Evolutionary conservation across 768 basidiomycete species (phyloP).

Genomic region (Lepiota subincarnata): DNA sequence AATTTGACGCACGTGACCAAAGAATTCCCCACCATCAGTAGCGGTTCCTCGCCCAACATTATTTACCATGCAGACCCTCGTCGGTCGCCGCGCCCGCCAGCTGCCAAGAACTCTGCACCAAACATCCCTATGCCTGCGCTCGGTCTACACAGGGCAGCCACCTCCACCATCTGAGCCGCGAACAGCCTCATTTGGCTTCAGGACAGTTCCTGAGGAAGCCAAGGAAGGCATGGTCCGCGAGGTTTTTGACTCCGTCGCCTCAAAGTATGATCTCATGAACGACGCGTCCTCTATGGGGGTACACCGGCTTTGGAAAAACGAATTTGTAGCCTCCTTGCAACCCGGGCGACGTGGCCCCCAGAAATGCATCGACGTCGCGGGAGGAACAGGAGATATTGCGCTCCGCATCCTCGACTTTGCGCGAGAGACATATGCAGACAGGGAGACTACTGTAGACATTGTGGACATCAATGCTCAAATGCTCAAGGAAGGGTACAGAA

Average conservation of each 20-base stretch:
- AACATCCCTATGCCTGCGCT: constrained; percentile 20
- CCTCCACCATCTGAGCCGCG: constrained; percentile 20
- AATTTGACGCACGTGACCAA: constrained; percentile 6
- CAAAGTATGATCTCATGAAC: constrained; percentile 97
- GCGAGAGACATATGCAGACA: constrained; percentile 81
- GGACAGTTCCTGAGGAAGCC: constrained; percentile 75
- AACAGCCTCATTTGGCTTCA: constrained; percentile 92
- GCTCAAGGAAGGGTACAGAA: constrained; percentile 85
- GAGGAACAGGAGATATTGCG: constrained; percentile 97
- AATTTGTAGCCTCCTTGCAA: constrained; percentile 69
- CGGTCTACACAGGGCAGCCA: constrained; percentile 11
- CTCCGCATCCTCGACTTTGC: constrained; percentile 89
- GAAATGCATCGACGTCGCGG: constrained; percentile 92
- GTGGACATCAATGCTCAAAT: constrained; percentile 96
- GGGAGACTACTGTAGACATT: constrained; percentile 85
- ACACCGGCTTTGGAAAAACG: constrained; percentile 96
- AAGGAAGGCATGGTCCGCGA: constrained; percentile 90
- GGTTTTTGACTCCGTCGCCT: constrained; percentile 95
- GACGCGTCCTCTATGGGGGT: constrained; percentile 97
- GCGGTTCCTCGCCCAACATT: constrained; percentile 3
- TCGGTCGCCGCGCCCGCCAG: constrained; percentile 16
- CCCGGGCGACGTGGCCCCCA: constrained; percentile 73
- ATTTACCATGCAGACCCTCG: constrained; percentile 22
- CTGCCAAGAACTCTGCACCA: constrained; percentile 14
- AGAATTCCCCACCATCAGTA: not conserved